Evolutionary conservation across 768 basidiomycete species (phyloP), one percentile per base, ranked within the genome.

Genomic region (Podaxis carcinomalis): DNA sequence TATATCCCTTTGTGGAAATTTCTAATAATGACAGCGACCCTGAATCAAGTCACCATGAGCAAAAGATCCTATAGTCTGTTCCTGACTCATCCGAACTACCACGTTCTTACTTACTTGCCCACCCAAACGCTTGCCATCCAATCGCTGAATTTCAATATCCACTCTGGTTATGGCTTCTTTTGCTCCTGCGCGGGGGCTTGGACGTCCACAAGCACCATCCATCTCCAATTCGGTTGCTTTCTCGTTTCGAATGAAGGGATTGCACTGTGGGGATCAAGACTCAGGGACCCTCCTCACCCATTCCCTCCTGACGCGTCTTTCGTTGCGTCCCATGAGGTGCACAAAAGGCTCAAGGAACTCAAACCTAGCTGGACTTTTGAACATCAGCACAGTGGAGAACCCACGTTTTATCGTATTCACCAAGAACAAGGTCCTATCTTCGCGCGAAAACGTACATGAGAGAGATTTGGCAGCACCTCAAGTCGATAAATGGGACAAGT

Each of bases 81-180:
- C 46, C 51, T 58, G 56, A 49, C 59, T 64, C 57, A 54, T 40
- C 46, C 32, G 28, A 53, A 53, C 47, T 53, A 47, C 47, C 47
- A 54, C 36, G 5, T 37, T 44, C 42, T 44, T 44, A 19, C 36
- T 36, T 36, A 16, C 19, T 13, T 16, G n/a, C 9, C 27, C 21
- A 3, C 21, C 10, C 11, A 23, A 36, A 52, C 14, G 25, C 51
- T 27, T 27, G 9, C 51, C 27, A n/a, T 32, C 7, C 21, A 52
- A 27, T 14, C 28, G 7, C 51, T 9, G 14, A 32, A 6, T 6
- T 14, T 32, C 52, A 7, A 54, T 54, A 36, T 36, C 52, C 6
- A 37, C 52, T 37, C 40, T 19, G 13, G 9, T 9, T 36, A 54
- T 32, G 25, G 14, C 52, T 7, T 19, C 52, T 21, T 9, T 32